These are phyloP conservation scores for Populus alba DNA, from an alignment of 345 rosid genomes.

Conservation along the genomic window DNA sequence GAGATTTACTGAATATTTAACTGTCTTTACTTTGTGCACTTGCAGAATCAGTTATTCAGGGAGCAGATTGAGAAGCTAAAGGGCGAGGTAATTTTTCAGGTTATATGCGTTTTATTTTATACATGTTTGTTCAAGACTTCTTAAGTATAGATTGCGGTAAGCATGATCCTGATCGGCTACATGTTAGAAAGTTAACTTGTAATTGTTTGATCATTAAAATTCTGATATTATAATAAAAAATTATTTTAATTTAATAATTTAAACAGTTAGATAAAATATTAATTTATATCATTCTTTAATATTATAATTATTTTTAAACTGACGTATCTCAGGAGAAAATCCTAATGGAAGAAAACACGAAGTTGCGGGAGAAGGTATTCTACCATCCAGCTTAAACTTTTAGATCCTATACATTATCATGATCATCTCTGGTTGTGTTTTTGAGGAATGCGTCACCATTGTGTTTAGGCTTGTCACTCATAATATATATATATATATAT, in stretches of 20 bases:
- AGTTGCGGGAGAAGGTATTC: constrained; percentile 48
- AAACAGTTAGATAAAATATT: no score
- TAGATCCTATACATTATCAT: neutral
- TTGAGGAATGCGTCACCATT: neutral
- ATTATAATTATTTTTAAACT: neutral
- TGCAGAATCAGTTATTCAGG: constrained; percentile 55
- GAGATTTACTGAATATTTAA: neutral
- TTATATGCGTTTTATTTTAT: no score
- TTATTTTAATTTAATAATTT: no score
- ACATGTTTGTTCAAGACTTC: neutral
- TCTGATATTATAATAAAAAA: no score
- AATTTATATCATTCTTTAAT: no score
- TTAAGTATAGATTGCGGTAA: neutral
- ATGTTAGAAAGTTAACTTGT: no score
- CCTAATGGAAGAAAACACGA: constrained; percentile 49
- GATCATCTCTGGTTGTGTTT: neutral
- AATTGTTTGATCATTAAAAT: no score
- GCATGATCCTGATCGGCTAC: neutral
- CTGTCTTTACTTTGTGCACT: neutral
- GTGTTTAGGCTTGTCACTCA: no score
- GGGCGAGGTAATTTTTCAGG: constrained; percentile 45
- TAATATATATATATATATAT: no score
- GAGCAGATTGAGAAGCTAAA: constrained; percentile 66
- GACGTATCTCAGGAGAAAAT: constrained; percentile 45
- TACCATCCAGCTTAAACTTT: neutral